phyloP scores from a whole-genome alignment of 805 yeast species.

The Cyberlindnera mycetangii region DNA sequence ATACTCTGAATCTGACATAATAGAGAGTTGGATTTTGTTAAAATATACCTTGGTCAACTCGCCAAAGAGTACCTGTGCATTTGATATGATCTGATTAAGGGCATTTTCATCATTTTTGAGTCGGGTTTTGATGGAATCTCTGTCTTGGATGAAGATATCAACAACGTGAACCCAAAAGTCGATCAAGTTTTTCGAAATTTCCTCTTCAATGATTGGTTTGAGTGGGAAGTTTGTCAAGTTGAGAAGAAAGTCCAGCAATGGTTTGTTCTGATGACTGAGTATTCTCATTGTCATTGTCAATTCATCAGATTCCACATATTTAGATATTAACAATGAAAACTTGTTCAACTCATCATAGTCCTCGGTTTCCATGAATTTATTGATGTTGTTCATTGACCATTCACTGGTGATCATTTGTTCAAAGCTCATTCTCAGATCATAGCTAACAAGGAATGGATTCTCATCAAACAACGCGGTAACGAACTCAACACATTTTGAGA shows the following conservation, averaged over 20 bases:
- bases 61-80: constrained; percentile 41
- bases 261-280: constrained; percentile 29
- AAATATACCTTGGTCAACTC: constrained; percentile 63
- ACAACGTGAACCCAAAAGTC: constrained; percentile 70
- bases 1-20: constrained; percentile 36
- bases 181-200: constrained; percentile 50
- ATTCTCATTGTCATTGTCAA: constrained; percentile 40
- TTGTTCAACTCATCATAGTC: constrained; percentile 38
- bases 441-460: constrained; percentile 24
- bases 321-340: constrained; percentile 44
- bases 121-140: constrained; percentile 32
- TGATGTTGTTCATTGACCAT: constrained; percentile 44
- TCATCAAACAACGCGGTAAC: constrained; percentile 29
- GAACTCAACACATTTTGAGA: constrained; percentile 14
- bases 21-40: constrained; percentile 53
- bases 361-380: constrained; percentile 30
- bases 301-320: constrained; percentile 46
- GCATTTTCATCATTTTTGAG: constrained; percentile 34
- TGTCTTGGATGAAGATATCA: constrained; percentile 52
- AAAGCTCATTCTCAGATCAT: constrained; percentile 19
- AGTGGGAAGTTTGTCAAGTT: constrained; percentile 56
- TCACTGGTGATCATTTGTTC: constrained; percentile 36
- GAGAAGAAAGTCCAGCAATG: constrained; percentile 46
- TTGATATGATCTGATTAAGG: constrained; percentile 29
- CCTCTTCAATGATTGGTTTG: constrained; percentile 57